Conservation (phyloP, 495 filamentous ascomycete species). For the Tuber microsphaerosporum region DNA sequence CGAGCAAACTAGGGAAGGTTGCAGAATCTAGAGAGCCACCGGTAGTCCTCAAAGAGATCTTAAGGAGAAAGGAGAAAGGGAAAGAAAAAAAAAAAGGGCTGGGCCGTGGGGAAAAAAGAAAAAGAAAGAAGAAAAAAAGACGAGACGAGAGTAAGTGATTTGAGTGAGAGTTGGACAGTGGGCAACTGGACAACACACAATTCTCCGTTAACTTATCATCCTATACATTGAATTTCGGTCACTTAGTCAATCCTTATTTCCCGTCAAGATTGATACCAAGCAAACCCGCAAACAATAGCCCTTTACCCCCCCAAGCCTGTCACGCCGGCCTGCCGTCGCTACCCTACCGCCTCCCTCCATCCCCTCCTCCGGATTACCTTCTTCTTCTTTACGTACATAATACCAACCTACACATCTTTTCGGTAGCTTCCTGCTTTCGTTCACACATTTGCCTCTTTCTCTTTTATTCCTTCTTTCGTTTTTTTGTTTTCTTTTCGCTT, state of each 20-base stretch:
- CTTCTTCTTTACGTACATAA: constrained; percentile 39
- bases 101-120: neutral
- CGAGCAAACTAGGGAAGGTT: constrained; percentile 38
- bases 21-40: constrained; percentile 25
- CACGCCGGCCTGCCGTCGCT: constrained; percentile 30
- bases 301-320: constrained; percentile 25
- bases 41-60: constrained; percentile 4
- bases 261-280: constrained; percentile 33
- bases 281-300: constrained; percentile 37
- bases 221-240: constrained; percentile 27
- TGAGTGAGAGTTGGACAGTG: constrained; percentile 27
- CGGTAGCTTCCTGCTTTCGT: constrained; percentile 36
- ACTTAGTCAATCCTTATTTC: constrained; percentile 30
- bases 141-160: constrained; percentile 27
- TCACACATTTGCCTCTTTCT: constrained; percentile 25
- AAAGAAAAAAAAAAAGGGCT: neutral
- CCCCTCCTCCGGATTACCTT: constrained; percentile 36
- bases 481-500: constrained; percentile 2
- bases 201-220: constrained; percentile 23
- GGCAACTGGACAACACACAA: constrained; percentile 3
- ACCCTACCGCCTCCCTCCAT: constrained; percentile 38
- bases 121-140: constrained; percentile 17
- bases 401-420: constrained; percentile 33
- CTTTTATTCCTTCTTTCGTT: constrained; percentile 18
- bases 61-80: neutral